Conservation (phyloP, 2,329 filamentous ascomycete species). For the Chaetomium olivaceum region DNA sequence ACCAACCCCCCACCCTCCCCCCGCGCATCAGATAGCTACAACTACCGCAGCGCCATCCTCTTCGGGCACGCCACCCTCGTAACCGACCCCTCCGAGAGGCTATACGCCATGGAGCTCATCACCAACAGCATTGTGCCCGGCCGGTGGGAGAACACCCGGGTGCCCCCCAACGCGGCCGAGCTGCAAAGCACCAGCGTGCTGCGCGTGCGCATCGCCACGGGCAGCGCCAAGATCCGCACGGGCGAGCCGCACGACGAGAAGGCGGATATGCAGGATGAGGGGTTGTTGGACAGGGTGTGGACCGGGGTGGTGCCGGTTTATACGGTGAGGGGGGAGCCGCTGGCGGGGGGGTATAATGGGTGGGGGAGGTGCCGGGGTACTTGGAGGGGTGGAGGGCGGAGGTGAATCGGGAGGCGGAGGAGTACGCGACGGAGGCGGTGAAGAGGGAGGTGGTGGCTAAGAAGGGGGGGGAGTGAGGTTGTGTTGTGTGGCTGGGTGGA, state of each 20-base stretch:
- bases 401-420: conserved; percentile 37
- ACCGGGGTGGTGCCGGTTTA: conserved; percentile 64
- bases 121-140: conserved; percentile 70
- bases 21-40: conserved; percentile 69
- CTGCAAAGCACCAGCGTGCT: conserved; percentile 74
- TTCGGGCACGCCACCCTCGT: conserved; percentile 74
- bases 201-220: conserved; percentile 65
- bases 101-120: conserved; percentile 76
- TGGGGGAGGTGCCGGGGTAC: conserved; percentile 62
- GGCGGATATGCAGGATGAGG: conserved; percentile 48
- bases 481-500: neutral
- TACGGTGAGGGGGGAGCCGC: conserved; percentile 62
- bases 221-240: conserved; percentile 72
- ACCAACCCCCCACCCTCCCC: too few relatives aligned
- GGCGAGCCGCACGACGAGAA: conserved; percentile 62
- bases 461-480: conserved; percentile 11
- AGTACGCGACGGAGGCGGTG: conserved; percentile 32
- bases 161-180: conserved; percentile 72
- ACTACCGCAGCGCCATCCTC: conserved; percentile 78
- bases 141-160: conserved; percentile 68
- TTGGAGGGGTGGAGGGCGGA: conserved; percentile 49
- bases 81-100: conserved; percentile 66
- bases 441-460: conserved; percentile 22
- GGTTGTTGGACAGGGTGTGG: conserved; percentile 50
- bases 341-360: conserved; percentile 61